Evolutionary conservation across 805 yeast genomes (phyloP).

Genomic region (Sporopachydermia lactativora): DNA sequence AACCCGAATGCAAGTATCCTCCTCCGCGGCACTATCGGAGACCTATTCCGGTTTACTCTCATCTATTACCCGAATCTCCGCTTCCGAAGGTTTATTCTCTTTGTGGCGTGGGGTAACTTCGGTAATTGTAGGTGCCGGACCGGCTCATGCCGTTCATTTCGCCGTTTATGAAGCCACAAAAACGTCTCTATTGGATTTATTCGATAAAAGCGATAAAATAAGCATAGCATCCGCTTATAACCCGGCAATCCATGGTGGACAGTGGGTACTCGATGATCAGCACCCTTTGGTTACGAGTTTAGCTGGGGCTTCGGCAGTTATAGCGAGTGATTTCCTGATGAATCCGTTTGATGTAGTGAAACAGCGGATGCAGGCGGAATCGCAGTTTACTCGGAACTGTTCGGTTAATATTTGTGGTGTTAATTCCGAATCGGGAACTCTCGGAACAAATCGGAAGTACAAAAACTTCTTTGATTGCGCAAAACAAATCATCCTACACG

Average conservation of each 20-base stretch:
- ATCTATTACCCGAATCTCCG: slow-evolving; percentile 61
- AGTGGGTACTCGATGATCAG: slow-evolving; percentile 30
- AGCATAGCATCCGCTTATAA: slow-evolving; percentile 15
- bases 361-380: slow-evolving; percentile 75
- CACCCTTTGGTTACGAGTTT: slow-evolving; percentile 75
- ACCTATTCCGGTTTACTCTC: slow-evolving; percentile 35
- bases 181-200: slow-evolving; percentile 31
- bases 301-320: slow-evolving; percentile 87
- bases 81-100: slow-evolving; percentile 77
- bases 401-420: neutral
- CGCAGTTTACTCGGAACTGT: slow-evolving; percentile 8
- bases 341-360: slow-evolving; percentile 93
- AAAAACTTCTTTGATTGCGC: slow-evolving; percentile 22
- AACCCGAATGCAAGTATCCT: slow-evolving; percentile 74
- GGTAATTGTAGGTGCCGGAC: slow-evolving; percentile 95
- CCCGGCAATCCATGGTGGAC: slow-evolving; percentile 11
- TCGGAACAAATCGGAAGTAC: neutral
- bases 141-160: slow-evolving; percentile 95
- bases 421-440: neutral
- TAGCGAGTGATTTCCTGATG: slow-evolving; percentile 91
- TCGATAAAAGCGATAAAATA: slow-evolving; percentile 23
- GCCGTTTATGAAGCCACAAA: slow-evolving; percentile 83
- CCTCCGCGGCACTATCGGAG: slow-evolving; percentile 6
- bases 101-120: slow-evolving; percentile 92
- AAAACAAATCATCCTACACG: slow-evolving; percentile 35